Evolutionary conservation across 306 rosid species (phyloP), one percentile per base, ranked within the genome.

Genomic region (Pachyrhizus erosus): DNA sequence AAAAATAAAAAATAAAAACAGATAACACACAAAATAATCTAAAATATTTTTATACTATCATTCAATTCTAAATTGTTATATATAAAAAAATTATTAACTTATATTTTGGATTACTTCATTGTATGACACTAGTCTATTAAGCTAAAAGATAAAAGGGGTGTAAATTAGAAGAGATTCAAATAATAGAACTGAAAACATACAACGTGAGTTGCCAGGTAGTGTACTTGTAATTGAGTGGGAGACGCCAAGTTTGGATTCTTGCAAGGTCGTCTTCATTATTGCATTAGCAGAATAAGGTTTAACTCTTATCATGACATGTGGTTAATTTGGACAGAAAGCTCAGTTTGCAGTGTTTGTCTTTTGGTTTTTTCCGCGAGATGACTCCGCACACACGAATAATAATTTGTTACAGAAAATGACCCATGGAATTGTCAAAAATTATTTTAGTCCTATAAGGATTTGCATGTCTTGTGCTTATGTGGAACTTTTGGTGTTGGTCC

Each of bases 361-460:
- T 68, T 82, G 73, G 65, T 39, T 52, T 75, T 55, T 75, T 33
- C n/a, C n/a, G 4, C 37, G 20, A 62, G 9, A 26, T 64, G 34
- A 73, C 55, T 45, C 24, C n/a, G 2, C 86, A 57, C 67, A 33
- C 42, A 69, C 17, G 43, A 26, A 46, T 58, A 70, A 77, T 60
- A 70, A 78, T 60, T 27, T 18, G 73, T 26, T 40, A 33, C 61
- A 29, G 83, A 84, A 78, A 84, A 40, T 54, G 76, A 78, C 83
- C 57, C 27, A 83, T 45, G 51, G 20, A 76, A 46, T 58, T 76
- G 57, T 69, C 73, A 24, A 65, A 77, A 66, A 0, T 33, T 21
- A 33, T 49, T 20, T 43, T 5, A 76, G 48, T 5, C 11, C 52
- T 37, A 37, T 29, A 40, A 40, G 52, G 77, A 55, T 79, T 57